Evolutionary conservation across 202 grass and related monocot species (phyloP), one percentile per base, ranked within the genome.

Genomic region (Schoenoplectus tabernaemontani): DNA sequence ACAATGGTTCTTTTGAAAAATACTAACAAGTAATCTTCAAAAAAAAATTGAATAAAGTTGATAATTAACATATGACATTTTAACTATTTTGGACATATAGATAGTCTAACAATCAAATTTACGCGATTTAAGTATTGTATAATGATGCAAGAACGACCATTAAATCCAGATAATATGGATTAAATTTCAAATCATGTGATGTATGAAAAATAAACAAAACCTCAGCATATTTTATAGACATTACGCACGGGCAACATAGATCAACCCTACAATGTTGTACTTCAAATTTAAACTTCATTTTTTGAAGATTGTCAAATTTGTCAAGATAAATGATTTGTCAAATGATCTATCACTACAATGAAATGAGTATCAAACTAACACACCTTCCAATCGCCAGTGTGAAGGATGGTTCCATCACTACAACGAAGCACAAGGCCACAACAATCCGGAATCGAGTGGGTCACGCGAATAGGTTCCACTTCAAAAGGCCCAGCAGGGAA

Each of bases 381-480:
- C 92, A 93, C 92, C 79, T 99, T 99, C 96, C 92, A 95, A 86
- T 99, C 96, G 85, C 96, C 96, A 20, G 96, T 99, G 87, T 99
- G 96, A 78, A 99, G 90, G 83, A 99, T 95, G 76, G 80, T 99
- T 50, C 96, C 96, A 90, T 99, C 96, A 76, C 76, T 85, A 78
- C 96, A 99, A 10, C 96, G 91, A 82, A 99, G 90, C 38, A 98
- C 96, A 63, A 98, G 86, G 17, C 96, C 91, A 37, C 96, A 98
- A 50, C 96, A 98, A 83, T 93, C 96, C 79, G 96, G 96, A 90
- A 99, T 95, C 81, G 96, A 99, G 83, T 99, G 96, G 79, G 96
- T 93, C 81, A 99, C 96, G 73, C 92, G 90, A 71, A 99, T 92
- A 17, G 96, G 96, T 84, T 99, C 96, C 58, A 91, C 92, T 81